Percentiles rank a stretch among this genome's conserved stretches.
phyloP scores from a whole-genome alignment of 2,329 filamentous ascomycete species.

The Thelonectria blattea region DNA sequence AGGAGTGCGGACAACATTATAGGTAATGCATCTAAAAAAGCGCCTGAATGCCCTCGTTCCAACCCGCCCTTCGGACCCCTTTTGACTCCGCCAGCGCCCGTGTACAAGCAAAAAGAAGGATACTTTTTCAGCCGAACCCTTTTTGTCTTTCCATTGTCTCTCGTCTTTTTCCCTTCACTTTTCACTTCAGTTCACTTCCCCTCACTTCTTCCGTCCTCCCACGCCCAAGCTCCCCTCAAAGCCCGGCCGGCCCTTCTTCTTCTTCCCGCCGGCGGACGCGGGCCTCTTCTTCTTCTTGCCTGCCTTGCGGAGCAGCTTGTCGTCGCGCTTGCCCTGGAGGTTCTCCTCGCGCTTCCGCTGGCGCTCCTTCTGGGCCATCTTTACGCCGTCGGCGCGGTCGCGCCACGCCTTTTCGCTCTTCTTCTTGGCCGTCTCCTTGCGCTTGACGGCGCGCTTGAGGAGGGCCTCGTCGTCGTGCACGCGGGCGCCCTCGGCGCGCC shows the following conservation, averaged over 20 bases:
- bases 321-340: constrained; percentile 71
- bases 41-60: constrained; percentile 14
- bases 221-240: constrained; percentile 73
- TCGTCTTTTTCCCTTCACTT: neutral
- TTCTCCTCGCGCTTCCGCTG: constrained; percentile 86
- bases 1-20: constrained; percentile 12
- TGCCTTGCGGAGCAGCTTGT: constrained; percentile 66
- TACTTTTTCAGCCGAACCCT: constrained; percentile 2
- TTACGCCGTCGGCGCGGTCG: constrained; percentile 73
- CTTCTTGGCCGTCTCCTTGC: constrained; percentile 87
- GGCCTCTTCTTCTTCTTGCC: constrained; percentile 57
- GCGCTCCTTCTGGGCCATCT: constrained; percentile 76
- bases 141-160: constrained; percentile 2
- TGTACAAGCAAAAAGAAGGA: constrained; percentile 27
- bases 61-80: constrained; percentile 22
- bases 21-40: constrained; percentile 8
- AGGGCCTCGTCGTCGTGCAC: constrained; percentile 85
- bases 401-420: constrained; percentile 92
- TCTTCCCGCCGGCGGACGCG: constrained; percentile 42
- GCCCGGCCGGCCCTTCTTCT: constrained; percentile 63
- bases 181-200: neutral
- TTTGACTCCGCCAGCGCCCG: constrained; percentile 37
- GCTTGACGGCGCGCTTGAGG: constrained; percentile 93
- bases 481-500: constrained; percentile 86
- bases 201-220: constrained; percentile 54